phyloP scores from a whole-genome alignment of 75 land plant genomes.

The Cupressus sempervirens region DNA sequence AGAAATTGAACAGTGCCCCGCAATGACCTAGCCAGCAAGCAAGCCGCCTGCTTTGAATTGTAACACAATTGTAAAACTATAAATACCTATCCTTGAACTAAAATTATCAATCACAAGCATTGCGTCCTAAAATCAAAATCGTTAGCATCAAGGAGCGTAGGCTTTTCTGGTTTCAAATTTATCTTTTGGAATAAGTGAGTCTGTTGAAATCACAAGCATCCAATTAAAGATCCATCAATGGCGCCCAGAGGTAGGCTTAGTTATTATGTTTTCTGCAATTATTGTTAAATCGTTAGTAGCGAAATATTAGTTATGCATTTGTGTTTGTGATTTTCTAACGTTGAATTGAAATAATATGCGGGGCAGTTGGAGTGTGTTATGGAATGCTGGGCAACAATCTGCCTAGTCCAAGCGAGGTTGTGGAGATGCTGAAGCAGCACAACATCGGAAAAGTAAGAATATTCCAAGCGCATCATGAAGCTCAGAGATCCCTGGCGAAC shows the following conservation, averaged over 20 bases:
- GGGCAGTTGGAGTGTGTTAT: neutral
- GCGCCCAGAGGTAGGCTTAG: neutral
- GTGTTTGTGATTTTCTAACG: neutral
- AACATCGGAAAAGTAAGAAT: neutral
- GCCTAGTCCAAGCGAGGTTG: neutral
- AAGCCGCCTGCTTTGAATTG: neutral
- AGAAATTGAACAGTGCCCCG: too few species aligned
- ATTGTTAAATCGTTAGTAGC: neutral
- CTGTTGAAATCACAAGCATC: neutral
- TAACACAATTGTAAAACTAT: neutral
- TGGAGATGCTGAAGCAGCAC: neutral
- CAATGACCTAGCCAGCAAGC: too few species aligned
- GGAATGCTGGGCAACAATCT: neutral
- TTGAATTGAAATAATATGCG: neutral
- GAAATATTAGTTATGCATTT: neutral
- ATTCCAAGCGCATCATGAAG: neutral
- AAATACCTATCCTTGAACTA: neutral
- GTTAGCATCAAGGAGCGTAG: too few species aligned
- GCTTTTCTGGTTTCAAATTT: too few species aligned
- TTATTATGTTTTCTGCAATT: too few species aligned
- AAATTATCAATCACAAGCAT: neutral
- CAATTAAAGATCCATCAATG: neutral
- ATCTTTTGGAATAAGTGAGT: too few species aligned
- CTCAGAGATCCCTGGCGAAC: neutral
- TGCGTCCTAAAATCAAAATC: too few species aligned